phyloP scores from a whole-genome alignment of 257 asterid species.

The Gentiana macrophylla region DNA sequence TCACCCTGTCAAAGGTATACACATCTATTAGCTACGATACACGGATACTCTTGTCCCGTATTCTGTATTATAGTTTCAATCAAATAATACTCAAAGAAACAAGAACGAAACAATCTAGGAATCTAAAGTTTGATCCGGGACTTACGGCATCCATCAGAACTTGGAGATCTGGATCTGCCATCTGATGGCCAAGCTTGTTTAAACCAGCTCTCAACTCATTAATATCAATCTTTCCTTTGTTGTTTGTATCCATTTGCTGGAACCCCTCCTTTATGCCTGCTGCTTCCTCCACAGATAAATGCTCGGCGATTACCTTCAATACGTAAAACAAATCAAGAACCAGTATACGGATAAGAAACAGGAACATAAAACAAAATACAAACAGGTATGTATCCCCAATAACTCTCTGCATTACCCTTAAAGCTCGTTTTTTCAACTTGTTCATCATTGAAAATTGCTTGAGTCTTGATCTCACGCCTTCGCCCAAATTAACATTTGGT shows the following conservation, averaged over 20 bases:
- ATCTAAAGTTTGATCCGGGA: not conserved
- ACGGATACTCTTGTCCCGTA: too few species aligned
- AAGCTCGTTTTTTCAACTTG: too few species aligned
- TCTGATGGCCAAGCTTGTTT: constrained; percentile 31
- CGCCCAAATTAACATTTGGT: too few species aligned
- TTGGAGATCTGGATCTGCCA: constrained; percentile 33
- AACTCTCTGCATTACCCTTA: too few species aligned
- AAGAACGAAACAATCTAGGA: too few species aligned
- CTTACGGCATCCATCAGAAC: constrained; percentile 32
- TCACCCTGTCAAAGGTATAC: constrained; percentile 47
- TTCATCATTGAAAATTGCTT: too few species aligned
- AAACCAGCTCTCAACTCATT: constrained; percentile 34
- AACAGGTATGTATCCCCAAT: too few species aligned
- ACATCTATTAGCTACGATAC: too few species aligned
- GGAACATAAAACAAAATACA: not conserved
- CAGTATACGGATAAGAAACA: not conserved
- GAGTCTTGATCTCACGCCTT: too few species aligned
- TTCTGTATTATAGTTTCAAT: too few species aligned
- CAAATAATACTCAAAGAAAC: too few species aligned
- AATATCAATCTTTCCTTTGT: constrained; percentile 35
- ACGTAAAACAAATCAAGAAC: constrained; percentile 6
- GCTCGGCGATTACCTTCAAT: constrained; percentile 39
- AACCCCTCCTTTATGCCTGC: constrained; percentile 39
- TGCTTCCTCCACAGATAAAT: constrained; percentile 36
- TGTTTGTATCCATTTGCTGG: constrained; percentile 27